A percentile compares a stretch with the other conserved stretches of the same genome.
Conservation (phyloP, 2,329 filamentous ascomycete genomes). For the Ceratocystis smalleyi region DNA sequence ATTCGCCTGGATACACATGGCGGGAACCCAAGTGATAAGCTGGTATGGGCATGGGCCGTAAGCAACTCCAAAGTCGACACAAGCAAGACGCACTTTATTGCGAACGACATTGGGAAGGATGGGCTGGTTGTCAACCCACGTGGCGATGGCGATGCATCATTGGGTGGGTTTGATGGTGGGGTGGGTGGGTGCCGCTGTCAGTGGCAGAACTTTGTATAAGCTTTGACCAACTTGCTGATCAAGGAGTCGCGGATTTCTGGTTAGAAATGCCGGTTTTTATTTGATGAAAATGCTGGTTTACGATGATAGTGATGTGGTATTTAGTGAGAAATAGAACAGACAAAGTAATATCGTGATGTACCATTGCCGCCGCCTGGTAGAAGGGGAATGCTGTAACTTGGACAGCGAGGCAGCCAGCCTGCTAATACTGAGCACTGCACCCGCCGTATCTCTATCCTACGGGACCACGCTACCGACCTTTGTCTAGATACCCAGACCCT, state of each 20-base stretch:
- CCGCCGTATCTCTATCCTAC: constrained; percentile 39
- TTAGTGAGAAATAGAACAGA: neutral
- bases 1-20: constrained; percentile 48
- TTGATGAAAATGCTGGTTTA: too few species aligned
- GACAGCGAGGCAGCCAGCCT: constrained; percentile 38
- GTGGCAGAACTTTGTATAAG: constrained; percentile 35
- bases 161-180: constrained; percentile 49
- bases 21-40: constrained; percentile 37
- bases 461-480: constrained; percentile 43
- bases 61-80: constrained; percentile 32
- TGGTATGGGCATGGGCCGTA: constrained; percentile 39
- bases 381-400: constrained; percentile 47
- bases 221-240: neutral
- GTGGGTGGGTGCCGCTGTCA: constrained; percentile 46
- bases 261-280: neutral
- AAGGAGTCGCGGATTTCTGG: constrained; percentile 2
- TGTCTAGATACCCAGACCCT: constrained; percentile 40
- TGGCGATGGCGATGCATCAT: constrained; percentile 28
- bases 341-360: neutral
- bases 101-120: constrained; percentile 35
- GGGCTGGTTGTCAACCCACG: constrained; percentile 40
- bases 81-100: constrained; percentile 29
- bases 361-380: constrained; percentile 37
- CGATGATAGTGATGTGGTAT: too few species aligned
- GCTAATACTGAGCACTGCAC: constrained; percentile 46